phyloP scores from a whole-genome alignment of 2,329 filamentous ascomycete genomes.

The Aspergillus fumigatiaffinis region DNA sequence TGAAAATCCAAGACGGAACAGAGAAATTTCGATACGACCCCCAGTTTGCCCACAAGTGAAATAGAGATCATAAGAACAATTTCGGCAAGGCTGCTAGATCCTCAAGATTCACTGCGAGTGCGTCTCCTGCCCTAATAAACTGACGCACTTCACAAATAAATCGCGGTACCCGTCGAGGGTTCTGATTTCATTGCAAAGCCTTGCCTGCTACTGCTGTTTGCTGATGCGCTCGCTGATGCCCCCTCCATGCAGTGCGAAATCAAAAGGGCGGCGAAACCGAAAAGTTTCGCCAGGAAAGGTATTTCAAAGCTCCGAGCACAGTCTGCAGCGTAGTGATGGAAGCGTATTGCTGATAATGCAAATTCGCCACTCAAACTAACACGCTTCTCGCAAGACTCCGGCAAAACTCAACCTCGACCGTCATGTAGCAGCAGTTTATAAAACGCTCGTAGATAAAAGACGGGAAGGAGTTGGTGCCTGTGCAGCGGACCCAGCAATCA shows the following conservation, averaged over 20 bases:
- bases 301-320: conserved; percentile 26
- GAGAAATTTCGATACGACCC: neutral
- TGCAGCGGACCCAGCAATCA: conserved; percentile 25
- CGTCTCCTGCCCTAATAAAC: neutral
- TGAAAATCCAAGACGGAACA: neutral
- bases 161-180: neutral
- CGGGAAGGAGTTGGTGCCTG: conserved; percentile 34
- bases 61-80: neutral
- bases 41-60: neutral
- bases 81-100: neutral
- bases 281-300: conserved; percentile 15
- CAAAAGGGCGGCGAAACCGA: conserved; percentile 22
- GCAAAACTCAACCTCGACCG: conserved; percentile 55
- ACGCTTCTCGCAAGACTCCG: conserved; percentile 47
- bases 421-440: conserved; percentile 27
- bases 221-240: conserved; percentile 54
- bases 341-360: conserved; percentile 52
- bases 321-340: conserved; percentile 27
- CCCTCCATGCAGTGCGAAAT: conserved; percentile 20
- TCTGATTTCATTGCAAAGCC: conserved; percentile 1
- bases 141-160: conserved; percentile 5
- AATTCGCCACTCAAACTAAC: conserved; percentile 29
- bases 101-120: neutral
- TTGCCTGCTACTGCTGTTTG: conserved; percentile 39
- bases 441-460: conserved; percentile 24